Percentiles rank a stretch among this genome's conserved stretches.
Evolutionary conservation across 495 filamentous ascomycete genomes (phyloP).

Genomic region (Penicillium flavigenum): DNA sequence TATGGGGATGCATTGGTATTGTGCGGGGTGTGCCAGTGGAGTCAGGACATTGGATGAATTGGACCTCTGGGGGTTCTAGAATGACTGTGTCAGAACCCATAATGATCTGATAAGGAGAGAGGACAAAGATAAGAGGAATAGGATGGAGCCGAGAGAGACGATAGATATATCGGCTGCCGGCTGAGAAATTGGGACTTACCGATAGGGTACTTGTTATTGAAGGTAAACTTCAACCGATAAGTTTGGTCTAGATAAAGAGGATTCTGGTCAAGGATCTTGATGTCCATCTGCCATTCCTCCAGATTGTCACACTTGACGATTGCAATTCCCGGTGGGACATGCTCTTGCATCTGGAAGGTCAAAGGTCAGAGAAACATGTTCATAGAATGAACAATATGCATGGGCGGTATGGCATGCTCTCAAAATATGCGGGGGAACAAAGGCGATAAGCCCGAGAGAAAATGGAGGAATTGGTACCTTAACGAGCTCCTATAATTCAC

Average conservation of each 20-base stretch:
- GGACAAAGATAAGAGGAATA: not conserved
- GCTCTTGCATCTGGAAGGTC: slow-evolving; percentile 44
- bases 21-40: slow-evolving; percentile 54
- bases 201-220: slow-evolving; percentile 83
- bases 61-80: slow-evolving; percentile 87
- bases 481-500: slow-evolving; percentile 35
- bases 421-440: not conserved
- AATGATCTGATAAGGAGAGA: not conserved
- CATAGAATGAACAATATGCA: not conserved
- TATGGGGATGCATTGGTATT: slow-evolving; percentile 95
- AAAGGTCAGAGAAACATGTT: not conserved
- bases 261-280: slow-evolving; percentile 85
- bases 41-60: slow-evolving; percentile 62
- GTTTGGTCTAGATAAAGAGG: slow-evolving; percentile 80
- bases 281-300: slow-evolving; percentile 91
- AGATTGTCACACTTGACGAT: slow-evolving; percentile 79
- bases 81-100: not conserved
- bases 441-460: not conserved
- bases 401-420: not conserved
- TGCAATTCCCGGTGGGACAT: slow-evolving; percentile 66
- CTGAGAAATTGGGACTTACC: slow-evolving; percentile 50
- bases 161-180: not conserved
- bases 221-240: slow-evolving; percentile 85
- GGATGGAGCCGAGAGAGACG: not conserved
- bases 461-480: slow-evolving; percentile 35